phyloP scores from a whole-genome alignment of 306 rosid species.

The Cicer bijugum region DNA sequence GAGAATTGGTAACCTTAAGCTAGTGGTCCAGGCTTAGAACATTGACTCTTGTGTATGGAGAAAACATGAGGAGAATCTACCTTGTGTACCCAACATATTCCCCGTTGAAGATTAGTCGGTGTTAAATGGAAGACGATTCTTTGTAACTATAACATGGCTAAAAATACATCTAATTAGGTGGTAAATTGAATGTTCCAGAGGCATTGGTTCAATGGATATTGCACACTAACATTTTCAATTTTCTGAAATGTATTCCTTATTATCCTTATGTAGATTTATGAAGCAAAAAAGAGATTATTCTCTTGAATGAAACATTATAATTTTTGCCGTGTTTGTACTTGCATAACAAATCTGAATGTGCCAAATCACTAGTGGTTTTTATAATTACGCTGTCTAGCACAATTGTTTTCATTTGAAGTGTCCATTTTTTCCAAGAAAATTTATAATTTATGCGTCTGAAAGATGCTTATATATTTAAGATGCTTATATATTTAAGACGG shows the following conservation, averaged over 20 bases:
- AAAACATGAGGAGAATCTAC: background rate
- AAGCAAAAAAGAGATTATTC: conserved; percentile 4
- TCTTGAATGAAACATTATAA: conserved; percentile 16
- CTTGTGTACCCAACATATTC: background rate
- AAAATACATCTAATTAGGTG: background rate
- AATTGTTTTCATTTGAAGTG: conserved; percentile 11
- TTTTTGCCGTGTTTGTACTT: background rate
- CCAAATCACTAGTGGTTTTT: conserved; percentile 7
- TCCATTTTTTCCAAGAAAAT: background rate
- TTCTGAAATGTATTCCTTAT: background rate
- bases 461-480: conserved; percentile 26
- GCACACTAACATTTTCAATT: background rate
- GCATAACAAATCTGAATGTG: conserved; percentile 3
- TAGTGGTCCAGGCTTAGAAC: too few relatives aligned
- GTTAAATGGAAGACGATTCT: background rate
- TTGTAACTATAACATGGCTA: background rate
- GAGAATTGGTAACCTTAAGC: background rate
- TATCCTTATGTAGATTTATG: conserved; percentile 21
- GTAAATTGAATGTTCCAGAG: conserved; percentile 24
- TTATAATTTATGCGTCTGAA: conserved; percentile 39
- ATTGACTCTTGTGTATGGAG: background rate
- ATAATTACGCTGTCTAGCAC: conserved; percentile 12
- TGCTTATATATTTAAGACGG: conserved; percentile 2
- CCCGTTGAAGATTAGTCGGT: background rate
- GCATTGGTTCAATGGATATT: background rate